Base-by-base conservation (phyloP, 176 grass and related monocot genomes). In the Carex parvula region DNA sequence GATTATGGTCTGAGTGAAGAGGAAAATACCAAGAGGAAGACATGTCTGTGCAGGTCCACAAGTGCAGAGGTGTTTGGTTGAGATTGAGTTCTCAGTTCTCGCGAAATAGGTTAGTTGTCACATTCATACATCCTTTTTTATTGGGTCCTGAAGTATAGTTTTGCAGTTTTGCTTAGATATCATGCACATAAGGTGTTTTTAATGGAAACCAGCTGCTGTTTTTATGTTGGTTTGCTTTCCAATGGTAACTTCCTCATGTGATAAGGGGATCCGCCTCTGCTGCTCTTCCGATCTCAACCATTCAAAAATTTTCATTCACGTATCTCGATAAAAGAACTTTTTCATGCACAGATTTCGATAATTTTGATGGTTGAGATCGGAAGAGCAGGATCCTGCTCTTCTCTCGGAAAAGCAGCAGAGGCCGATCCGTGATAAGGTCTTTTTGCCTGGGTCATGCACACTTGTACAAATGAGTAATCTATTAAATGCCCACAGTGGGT, bases 1-100 rank as follows among this genome's bases (percentile, higher is more conserved):
- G 90, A 94, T 89, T 94, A 91, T 91, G 87, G 88, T 81, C 84
- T 53, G 48, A 89, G 58, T 37, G 81, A 87, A 50, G 56, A 81
- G 73, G 13, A 84, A 32, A 8, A 44, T 44, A 44, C 41, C 41
- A 44, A 44, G 73, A 15, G 42, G 50, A 92, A 83, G 61, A 56
- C 50, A 39, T 90, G 87, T 83, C 80, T 44, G 52, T 95, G 88
- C 69, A 83, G 81, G 64, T 90, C 90, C 68, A 17, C 13, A 89
- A 92, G 48, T 92, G 84, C 81, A 92, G 81, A 81, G 88, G 88
- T 53, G 85, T 90, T 95, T 89, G 81, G 84, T 58, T 92, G 75
- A 88, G 44, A 50, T 74, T 20, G 39, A 26, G 48, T 53, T 52
- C 48, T 79, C 16, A 26, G 48, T 53, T 50, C 21, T 79, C 7